Percentiles rank a stretch among this genome's conserved stretches.
These are phyloP conservation scores for Sequoia sempervirens DNA, from an alignment of 75 land plant species.

Conservation along the genomic window DNA sequence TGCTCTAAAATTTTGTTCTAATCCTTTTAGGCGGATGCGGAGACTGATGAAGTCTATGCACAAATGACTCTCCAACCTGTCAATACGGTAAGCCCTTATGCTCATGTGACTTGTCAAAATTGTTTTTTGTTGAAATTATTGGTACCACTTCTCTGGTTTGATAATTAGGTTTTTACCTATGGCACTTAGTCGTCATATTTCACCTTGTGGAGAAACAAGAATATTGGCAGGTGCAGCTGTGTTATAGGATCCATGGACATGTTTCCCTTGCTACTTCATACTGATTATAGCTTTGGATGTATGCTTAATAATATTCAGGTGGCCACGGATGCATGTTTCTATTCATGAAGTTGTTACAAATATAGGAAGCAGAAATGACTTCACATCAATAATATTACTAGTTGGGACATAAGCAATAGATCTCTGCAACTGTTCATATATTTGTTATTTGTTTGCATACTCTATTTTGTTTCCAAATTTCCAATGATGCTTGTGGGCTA, in stretches of 20 bases:
- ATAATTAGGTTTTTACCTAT: not conserved
- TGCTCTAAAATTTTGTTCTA: not conserved
- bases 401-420: not conserved
- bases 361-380: not conserved
- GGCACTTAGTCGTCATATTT: not conserved
- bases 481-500: not conserved
- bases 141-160: not conserved
- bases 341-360: not conserved
- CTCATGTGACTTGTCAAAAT: not conserved
- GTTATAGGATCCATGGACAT: not conserved
- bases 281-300: not conserved
- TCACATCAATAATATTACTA: not conserved
- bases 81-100: slow-evolving; percentile 44
- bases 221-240: not conserved
- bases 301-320: not conserved
- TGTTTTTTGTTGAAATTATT: not conserved
- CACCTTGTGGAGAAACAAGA: not conserved
- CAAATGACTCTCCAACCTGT: slow-evolving; percentile 98
- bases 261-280: slow-evolving; percentile 3
- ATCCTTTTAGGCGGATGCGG: slow-evolving; percentile 74
- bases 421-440: not conserved
- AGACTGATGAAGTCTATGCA: slow-evolving; percentile 98
- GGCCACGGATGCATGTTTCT: not conserved
- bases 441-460: not conserved
- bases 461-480: not conserved